A percentile compares a stretch with the other conserved stretches of the same genome.
Evolutionary conservation across 179 eudicot genomes (phyloP).

Genomic region (Beta macrorhiza): DNA sequence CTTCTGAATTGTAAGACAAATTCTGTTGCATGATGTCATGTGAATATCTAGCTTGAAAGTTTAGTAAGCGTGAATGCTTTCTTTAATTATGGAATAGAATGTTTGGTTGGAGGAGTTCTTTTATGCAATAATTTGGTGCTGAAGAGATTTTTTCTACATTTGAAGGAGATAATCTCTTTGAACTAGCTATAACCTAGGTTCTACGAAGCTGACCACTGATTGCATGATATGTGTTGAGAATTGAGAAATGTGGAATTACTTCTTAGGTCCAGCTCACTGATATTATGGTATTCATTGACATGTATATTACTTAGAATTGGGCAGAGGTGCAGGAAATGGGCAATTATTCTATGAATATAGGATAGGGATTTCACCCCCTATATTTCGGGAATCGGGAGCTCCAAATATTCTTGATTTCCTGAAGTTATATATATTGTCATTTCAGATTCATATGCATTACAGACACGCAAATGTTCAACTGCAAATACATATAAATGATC

Average conservation of each 20-base stretch:
- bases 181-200: background rate
- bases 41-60: background rate
- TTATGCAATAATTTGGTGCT: background rate
- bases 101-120: background rate
- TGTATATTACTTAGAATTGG: background rate
- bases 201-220: background rate
- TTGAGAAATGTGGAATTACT: background rate
- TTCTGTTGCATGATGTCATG: background rate
- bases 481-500: no score
- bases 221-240: background rate
- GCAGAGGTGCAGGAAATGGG: no score
- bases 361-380: no score
- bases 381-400: no score
- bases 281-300: background rate
- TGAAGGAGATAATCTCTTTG: background rate
- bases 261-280: background rate
- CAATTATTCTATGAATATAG: no score
- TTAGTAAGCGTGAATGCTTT: background rate
- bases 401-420: no score
- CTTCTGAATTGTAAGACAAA: background rate
- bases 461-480: background rate
- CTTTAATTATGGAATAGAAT: background rate
- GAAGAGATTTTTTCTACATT: background rate
- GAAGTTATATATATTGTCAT: no score
- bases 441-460: background rate